Conservation (phyloP, 2,329 filamentous ascomycete genomes). For the Exophiala phaeomuriformis region DNA sequence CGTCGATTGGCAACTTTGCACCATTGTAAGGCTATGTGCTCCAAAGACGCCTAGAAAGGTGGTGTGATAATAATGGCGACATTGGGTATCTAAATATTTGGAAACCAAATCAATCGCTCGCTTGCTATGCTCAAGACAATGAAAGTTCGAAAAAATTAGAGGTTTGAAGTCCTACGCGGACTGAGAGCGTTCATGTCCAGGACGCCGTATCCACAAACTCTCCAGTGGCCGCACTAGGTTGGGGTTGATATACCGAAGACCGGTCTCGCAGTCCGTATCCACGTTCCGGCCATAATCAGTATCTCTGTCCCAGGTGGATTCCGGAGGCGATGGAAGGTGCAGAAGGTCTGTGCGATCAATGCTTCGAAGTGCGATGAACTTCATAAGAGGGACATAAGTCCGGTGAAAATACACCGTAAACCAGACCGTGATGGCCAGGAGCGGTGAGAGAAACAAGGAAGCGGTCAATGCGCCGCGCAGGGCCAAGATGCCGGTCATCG, state of each 20-base stretch:
- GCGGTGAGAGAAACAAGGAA: slow-evolving; percentile 65
- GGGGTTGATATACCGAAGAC: slow-evolving; percentile 43
- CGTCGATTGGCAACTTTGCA: too few relatives aligned
- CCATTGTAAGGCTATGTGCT: too few relatives aligned
- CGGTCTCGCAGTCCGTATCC: slow-evolving; percentile 35
- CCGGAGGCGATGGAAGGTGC: slow-evolving; percentile 22
- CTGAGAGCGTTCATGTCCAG: slow-evolving; percentile 11
- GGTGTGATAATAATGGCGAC: slow-evolving; percentile 2
- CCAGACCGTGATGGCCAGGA: slow-evolving; percentile 77
- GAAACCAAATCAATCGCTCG: slow-evolving; percentile 3
- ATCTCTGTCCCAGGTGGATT: slow-evolving; percentile 40
- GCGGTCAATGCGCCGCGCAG: slow-evolving; percentile 65
- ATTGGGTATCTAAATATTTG: slow-evolving; percentile 8
- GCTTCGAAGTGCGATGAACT: slow-evolving; percentile 83
- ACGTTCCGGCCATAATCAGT: slow-evolving; percentile 37
- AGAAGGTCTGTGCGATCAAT: slow-evolving; percentile 58
- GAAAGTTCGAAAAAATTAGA: not conserved
- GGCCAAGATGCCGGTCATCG: slow-evolving; percentile 80
- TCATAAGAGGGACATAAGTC: slow-evolving; percentile 80
- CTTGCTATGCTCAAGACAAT: slow-evolving; percentile 17
- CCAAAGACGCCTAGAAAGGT: not conserved
- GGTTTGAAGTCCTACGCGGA: not conserved
- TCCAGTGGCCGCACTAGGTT: slow-evolving; percentile 40
- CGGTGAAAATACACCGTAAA: slow-evolving; percentile 74
- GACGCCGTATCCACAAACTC: slow-evolving; percentile 36